Evolutionary conservation across 2,329 filamentous ascomycete genomes (phyloP), one percentile per base, ranked within the genome.

Genomic region (Fusarium goolgardi): DNA sequence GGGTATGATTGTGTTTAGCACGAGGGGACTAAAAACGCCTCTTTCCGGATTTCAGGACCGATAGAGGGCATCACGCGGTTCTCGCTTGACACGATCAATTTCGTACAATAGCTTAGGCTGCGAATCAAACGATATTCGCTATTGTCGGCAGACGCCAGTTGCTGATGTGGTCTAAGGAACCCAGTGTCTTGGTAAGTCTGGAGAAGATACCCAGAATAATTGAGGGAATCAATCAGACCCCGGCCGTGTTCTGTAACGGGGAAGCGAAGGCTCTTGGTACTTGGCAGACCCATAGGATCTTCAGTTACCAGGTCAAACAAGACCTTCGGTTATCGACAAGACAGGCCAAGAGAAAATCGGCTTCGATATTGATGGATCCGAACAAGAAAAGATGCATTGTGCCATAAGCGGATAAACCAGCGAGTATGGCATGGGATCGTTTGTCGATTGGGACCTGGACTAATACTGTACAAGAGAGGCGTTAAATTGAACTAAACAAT

Each of bases 11-110:
- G 23, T 43, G 41, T 29, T 47, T 44, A 32, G 31, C 18, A 53
- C 29, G 34, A 43, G 43, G 52, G 44, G 39, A 39, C 53, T 20
- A 44, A 43, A 35, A 59, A 64, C 37, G 35, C 39, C 54, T 39
- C 45, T 69, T 63, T 59, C 51, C 71, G 71, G 71, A 69, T 72
- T 40, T 45, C 51, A 73, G 71, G 71, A 44, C 71, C 71, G 71
- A 52, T 47, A 49, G 32, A 37, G 44, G 40, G 39, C 23, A 47
- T 37, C 45, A 59, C 20, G 31, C 53, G 34, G 39, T 25, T 47
- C 29, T 57, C n/a, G 13, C 21, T 58, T 40, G 37, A 39, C 21
- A 15, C 34, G 39, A 20, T 49, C 4, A 20, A 37, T 39, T 39
- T 35, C 61, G 58, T 23, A 31, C 31, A 12, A 27, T 25, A 23